Conservation (phyloP, 208 protist genomes). For the Wallacemonas sp. region DNA sequence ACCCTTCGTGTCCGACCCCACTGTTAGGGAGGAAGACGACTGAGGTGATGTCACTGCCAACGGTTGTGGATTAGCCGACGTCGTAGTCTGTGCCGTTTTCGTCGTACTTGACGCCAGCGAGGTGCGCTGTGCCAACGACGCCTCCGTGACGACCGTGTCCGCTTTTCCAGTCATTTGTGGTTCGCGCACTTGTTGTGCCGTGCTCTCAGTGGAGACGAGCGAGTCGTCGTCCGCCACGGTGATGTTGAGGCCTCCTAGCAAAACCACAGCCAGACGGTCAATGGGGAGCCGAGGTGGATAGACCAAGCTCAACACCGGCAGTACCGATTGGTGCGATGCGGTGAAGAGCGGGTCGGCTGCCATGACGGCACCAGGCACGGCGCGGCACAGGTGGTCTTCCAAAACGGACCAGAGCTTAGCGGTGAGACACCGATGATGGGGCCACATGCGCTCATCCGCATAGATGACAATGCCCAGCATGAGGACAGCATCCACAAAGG, state of each 20-base stretch:
- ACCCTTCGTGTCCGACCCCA: no score
- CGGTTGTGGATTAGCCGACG: no score
- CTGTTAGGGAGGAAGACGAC: no score
- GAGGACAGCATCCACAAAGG: conserved; percentile 77
- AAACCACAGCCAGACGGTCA: conserved; percentile 32
- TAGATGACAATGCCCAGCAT: conserved; percentile 84
- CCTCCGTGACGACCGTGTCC: no score
- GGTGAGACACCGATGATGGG: conserved; percentile 62
- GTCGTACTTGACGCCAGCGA: neutral
- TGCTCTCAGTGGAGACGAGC: neutral
- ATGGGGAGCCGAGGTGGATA: conserved; percentile 35
- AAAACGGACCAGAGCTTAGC: conserved; percentile 84
- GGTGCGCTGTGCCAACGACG: neutral
- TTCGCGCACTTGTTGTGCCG: neutral
- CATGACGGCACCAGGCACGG: conserved; percentile 21
- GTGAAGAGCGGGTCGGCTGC: conserved; percentile 29
- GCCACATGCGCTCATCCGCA: conserved; percentile 54
- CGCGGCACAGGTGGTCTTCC: conserved; percentile 54
- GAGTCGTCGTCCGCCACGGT: conserved; percentile 14
- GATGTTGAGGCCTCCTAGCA: conserved; percentile 40
- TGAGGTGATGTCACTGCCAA: no score
- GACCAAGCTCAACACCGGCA: conserved; percentile 27
- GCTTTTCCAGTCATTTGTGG: no score
- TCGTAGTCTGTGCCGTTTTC: no score
- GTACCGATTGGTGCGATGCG: conserved; percentile 18